A percentile compares a stretch with the other conserved stretches of the same genome.
phyloP scores from a whole-genome alignment of 192 early-diverging fungal species.

The Backusella sp. region DNA sequence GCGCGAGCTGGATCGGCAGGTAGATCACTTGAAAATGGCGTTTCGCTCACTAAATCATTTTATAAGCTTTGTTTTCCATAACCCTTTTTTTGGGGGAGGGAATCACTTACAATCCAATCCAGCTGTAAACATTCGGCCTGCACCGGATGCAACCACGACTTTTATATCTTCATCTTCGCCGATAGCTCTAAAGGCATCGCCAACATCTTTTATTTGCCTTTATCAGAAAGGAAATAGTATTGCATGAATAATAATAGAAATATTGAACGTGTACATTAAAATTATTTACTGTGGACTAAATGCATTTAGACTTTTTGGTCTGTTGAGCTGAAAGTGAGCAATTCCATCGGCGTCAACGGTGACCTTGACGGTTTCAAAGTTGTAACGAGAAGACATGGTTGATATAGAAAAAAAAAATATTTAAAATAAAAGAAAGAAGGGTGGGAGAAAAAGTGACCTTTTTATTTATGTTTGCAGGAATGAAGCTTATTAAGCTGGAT shows the following conservation, averaged over 20 bases:
- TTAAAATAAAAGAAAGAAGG: background rate
- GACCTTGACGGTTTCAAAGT: constrained; percentile 57
- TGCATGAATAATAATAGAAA: background rate
- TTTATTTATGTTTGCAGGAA: background rate
- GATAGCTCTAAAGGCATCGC: constrained; percentile 57
- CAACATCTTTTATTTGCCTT: constrained; percentile 68
- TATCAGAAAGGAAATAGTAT: background rate
- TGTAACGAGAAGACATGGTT: background rate
- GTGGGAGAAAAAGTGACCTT: background rate
- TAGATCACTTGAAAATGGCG: background rate
- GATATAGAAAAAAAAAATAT: background rate
- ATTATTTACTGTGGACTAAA: constrained; percentile 59
- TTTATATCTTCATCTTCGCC: constrained; percentile 67
- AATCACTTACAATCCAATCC: constrained; percentile 78
- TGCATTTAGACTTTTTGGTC: constrained; percentile 81
- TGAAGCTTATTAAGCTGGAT: background rate
- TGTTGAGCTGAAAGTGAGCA: constrained; percentile 79
- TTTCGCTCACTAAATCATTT: background rate
- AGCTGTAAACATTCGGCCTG: constrained; percentile 78
- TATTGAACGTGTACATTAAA: no score
- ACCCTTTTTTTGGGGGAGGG: no score
- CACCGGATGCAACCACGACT: constrained; percentile 74
- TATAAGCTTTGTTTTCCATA: no score
- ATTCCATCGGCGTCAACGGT: constrained; percentile 58
- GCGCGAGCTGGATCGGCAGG: background rate